Evolutionary conservation across 257 asterid species (phyloP).

Genomic region (Solanum ossicruentum): DNA sequence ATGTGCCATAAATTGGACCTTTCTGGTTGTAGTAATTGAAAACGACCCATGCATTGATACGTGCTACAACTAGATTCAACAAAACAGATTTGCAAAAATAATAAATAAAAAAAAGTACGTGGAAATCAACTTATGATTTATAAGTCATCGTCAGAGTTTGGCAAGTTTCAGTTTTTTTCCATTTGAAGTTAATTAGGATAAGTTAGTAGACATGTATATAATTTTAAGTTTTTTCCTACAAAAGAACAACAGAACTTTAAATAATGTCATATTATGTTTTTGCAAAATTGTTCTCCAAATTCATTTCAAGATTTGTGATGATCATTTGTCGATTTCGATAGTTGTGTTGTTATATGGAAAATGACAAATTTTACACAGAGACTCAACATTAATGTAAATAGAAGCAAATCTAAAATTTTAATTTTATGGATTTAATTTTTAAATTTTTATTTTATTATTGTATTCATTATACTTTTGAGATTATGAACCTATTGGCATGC

Average conservation of each 20-base stretch:
- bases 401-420: too few relatives aligned
- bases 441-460: neutral
- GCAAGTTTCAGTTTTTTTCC: neutral
- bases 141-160: neutral
- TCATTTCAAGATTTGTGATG: neutral
- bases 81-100: neutral
- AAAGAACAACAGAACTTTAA: neutral
- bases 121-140: neutral
- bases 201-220: neutral
- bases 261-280: neutral
- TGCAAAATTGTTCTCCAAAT: neutral
- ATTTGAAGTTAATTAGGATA: neutral
- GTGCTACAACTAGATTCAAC: neutral
- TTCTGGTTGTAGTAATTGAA: neutral
- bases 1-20: neutral
- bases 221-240: neutral
- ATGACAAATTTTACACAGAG: too few relatives aligned
- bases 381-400: too few relatives aligned
- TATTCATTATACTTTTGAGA: neutral
- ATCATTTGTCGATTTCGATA: neutral
- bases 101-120: neutral
- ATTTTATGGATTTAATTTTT: neutral
- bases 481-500: neutral
- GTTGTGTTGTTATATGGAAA: too few relatives aligned
- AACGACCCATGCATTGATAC: neutral